These are phyloP conservation scores for Alternaria incomplexa DNA, from an alignment of 2,329 filamentous ascomycete genomes.

Conservation along the genomic window DNA sequence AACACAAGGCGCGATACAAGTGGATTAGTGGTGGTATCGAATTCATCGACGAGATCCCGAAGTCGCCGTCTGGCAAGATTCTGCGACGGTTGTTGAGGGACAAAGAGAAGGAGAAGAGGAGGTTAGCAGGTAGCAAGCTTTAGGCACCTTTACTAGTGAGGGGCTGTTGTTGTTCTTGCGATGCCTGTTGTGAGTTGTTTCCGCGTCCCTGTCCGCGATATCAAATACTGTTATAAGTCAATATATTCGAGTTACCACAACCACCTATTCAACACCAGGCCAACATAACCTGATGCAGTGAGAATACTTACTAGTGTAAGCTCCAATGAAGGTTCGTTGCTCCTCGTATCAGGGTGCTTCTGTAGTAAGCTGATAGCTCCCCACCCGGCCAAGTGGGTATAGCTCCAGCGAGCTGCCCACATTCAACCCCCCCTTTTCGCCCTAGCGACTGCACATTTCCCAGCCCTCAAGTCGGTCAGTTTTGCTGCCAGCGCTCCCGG, in stretches of 20 bases:
- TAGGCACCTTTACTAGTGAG: slow-evolving; percentile 46
- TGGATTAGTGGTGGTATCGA: slow-evolving; percentile 67
- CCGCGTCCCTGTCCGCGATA: neutral
- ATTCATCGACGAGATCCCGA: slow-evolving; percentile 59
- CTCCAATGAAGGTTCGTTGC: neutral
- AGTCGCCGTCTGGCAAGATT: slow-evolving; percentile 69
- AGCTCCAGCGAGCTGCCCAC: neutral
- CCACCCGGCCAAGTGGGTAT: neutral
- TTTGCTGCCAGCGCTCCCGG: neutral
- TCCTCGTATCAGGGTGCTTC: neutral
- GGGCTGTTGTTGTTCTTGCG: neutral
- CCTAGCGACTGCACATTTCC: neutral
- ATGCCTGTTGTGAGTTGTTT: neutral
- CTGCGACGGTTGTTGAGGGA: slow-evolving; percentile 71
- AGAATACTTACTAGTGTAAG: neutral
- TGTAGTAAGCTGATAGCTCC: neutral
- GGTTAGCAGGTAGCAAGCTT: slow-evolving; percentile 69
- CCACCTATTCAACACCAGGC: neutral
- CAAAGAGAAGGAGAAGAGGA: slow-evolving; percentile 72
- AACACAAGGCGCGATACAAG: slow-evolving; percentile 67
- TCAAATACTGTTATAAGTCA: neutral
- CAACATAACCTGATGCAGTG: neutral
- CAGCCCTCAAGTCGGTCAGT: neutral
- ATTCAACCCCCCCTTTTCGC: neutral
- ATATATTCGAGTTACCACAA: neutral